Conservation (phyloP, 495 filamentous ascomycete species). For the Aspergillus ellipticus region DNA sequence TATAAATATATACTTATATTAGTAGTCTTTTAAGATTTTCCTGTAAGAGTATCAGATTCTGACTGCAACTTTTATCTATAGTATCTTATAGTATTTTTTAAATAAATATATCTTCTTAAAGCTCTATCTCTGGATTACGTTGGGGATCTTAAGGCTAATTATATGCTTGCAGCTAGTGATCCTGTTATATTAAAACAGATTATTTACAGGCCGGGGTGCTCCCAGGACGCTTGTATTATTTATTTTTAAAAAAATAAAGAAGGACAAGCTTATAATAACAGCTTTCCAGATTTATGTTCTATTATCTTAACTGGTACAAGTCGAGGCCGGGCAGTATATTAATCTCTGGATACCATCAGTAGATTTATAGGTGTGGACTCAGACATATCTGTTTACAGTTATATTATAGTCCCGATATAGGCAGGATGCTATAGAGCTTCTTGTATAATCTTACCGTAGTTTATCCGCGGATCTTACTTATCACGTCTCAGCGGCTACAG, state of each 20-base stretch:
- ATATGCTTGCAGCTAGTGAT: conserved; percentile 16
- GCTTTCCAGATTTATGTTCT: conserved; percentile 19
- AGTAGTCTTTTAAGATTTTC: conserved; percentile 32
- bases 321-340: conserved; percentile 37
- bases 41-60: conserved; percentile 29
- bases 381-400: conserved; percentile 40
- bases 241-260: conserved; percentile 12
- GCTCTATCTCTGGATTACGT: conserved; percentile 25
- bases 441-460: conserved; percentile 19
- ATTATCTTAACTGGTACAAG: conserved; percentile 20
- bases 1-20: conserved; percentile 20
- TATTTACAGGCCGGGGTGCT: background rate
- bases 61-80: conserved; percentile 22
- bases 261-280: conserved; percentile 11
- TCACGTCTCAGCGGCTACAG: background rate
- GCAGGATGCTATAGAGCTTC: conserved; percentile 26
- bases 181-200: conserved; percentile 23
- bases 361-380: conserved; percentile 27
- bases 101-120: conserved; percentile 3
- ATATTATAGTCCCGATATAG: conserved; percentile 28
- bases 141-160: conserved; percentile 22
- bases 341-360: conserved; percentile 35
- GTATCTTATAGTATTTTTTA: conserved; percentile 22
- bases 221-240: conserved; percentile 19
- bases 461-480: conserved; percentile 13